Evolutionary conservation across 2,329 filamentous ascomycete species (phyloP), one percentile per base, ranked within the genome.

Genomic region (Trichoderma sp.): DNA sequence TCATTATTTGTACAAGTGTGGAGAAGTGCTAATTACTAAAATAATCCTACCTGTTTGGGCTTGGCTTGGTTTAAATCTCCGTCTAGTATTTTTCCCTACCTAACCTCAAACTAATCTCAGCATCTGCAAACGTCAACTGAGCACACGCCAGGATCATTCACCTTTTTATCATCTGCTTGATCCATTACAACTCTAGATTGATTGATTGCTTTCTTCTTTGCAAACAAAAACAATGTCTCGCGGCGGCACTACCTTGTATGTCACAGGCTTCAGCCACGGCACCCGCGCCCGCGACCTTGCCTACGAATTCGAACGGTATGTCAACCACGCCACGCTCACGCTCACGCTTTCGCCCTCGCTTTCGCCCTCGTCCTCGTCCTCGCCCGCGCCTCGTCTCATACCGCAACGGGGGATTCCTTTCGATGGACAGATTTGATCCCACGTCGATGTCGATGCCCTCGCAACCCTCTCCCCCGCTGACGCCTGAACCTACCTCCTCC

Each of bases 231-330:
- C 77, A 71, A 98, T 98, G 95, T 98, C 95, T 91, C 94, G 95
- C 84, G 92, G 94, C 85, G 93, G 95, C 81, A 97, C 94, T 77
- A 98, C 96, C 75, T 94, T 98, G 81, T 98, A 98, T 89, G 96
- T 98, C 86, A 98, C 95, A 84, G 97, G 97, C 91, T 99, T 99
- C 87, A 97, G 96, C 91, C 95, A 98, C 87, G 95, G 96, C 86
- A 98, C 96, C 86, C 95, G 97, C 89, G 95, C 97, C 86, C 95
- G 97, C 92, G 95, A 99, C 90, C 94, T 98, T 86, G 95, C 96
- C 89, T 98, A 97, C 94, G 96, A 98, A 91, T 98, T 98, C 94
- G 96, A 98, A 95, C 95, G 96, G 95, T 98, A 98, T 92, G 95
- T 97, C 90, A 89, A 86, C 88, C 87, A 87, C 84, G 84, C 79